Conservation (phyloP, 331 rosid genomes). For the Rosa hybrid region DNA sequence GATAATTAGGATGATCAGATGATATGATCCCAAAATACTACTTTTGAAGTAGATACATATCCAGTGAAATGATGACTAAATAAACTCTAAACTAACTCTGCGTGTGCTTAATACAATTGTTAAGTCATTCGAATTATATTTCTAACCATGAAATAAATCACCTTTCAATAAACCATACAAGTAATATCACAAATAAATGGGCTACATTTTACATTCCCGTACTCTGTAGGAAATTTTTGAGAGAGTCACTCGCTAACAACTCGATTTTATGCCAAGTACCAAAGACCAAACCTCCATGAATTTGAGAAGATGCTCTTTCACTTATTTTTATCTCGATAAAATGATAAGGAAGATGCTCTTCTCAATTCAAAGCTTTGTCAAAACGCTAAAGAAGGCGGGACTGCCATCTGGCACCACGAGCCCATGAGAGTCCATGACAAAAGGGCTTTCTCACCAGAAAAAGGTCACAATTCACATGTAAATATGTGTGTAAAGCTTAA, state of each 20-base stretch:
- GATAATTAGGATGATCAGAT: too few species aligned
- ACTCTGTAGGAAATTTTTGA: too few species aligned
- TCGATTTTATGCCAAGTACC: not conserved
- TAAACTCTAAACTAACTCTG: too few species aligned
- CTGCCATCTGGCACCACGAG: not conserved
- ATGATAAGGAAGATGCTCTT: not conserved
- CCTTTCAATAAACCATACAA: too few species aligned
- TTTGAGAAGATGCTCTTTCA: not conserved
- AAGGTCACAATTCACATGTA: not conserved
- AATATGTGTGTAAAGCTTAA: not conserved
- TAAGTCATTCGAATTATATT: too few species aligned
- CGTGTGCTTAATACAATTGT: too few species aligned
- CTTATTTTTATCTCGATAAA: not conserved
- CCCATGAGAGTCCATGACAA: not conserved
- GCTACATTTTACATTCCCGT: too few species aligned
- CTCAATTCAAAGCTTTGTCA: not conserved
- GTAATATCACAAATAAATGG: too few species aligned
- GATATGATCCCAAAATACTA: too few species aligned
- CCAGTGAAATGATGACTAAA: too few species aligned
- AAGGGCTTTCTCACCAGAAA: not conserved
- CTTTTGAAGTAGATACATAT: too few species aligned
- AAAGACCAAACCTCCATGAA: not conserved
- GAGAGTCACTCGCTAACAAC: not conserved
- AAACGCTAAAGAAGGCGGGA: not conserved
- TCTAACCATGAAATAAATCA: too few species aligned